Evolutionary conservation across 805 yeast species (phyloP).

Genomic region (Priceomyces melissophilus): DNA sequence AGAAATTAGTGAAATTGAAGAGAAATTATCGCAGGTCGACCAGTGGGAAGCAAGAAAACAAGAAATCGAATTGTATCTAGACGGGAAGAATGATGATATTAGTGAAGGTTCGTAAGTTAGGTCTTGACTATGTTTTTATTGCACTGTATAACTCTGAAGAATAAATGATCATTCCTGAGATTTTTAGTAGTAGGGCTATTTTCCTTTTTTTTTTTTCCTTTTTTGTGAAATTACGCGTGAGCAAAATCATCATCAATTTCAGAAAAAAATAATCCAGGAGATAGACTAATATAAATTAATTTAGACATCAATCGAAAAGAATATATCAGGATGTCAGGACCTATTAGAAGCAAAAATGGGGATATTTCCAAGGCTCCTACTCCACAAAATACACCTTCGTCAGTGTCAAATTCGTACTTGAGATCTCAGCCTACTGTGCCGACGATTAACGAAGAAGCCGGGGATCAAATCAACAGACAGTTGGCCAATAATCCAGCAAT

Average conservation of each 20-base stretch:
- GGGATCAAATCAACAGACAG: slow-evolving; percentile 37
- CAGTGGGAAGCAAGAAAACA: slow-evolving; percentile 57
- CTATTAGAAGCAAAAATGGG: slow-evolving; percentile 68
- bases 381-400: slow-evolving; percentile 97
- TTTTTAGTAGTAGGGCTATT: not conserved
- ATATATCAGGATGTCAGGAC: slow-evolving; percentile 64
- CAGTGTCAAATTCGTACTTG: slow-evolving; percentile 71
- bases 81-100: slow-evolving; percentile 33
- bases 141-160: not conserved
- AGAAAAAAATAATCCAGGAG: slow-evolving; percentile 2
- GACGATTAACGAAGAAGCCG: slow-evolving; percentile 72
- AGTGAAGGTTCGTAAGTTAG: not conserved
- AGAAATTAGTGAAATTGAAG: slow-evolving; percentile 67
- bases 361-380: slow-evolving; percentile 93
- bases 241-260: slow-evolving; percentile 1
- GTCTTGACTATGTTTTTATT: not conserved
- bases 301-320: not conserved
- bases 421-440: slow-evolving; percentile 51
- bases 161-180: slow-evolving; percentile 1
- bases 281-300: not conserved
- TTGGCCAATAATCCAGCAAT: slow-evolving; percentile 78
- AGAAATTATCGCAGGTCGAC: slow-evolving; percentile 56
- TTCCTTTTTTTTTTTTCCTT: not conserved
- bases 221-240: slow-evolving; percentile 1
- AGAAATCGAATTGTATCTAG: slow-evolving; percentile 52